Evolutionary conservation across 352 stramenopile genomes (phyloP), one percentile per base, ranked within the genome.

Genomic region (Globisporangium uncinulatum): DNA sequence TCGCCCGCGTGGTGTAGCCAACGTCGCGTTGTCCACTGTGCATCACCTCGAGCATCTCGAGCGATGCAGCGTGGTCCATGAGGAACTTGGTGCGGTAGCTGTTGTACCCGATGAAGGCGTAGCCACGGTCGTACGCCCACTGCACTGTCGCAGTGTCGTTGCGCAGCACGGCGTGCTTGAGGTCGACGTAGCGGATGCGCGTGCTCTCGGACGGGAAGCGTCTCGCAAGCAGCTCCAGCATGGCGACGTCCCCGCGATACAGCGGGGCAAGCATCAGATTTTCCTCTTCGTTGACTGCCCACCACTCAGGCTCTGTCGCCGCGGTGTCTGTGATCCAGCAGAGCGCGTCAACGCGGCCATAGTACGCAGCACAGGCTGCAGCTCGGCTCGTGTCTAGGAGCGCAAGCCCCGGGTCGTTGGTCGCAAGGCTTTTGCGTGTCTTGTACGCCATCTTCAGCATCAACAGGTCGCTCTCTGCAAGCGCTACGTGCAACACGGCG

Each of bases 21-120:
- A 51, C 13, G 15, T 51, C 45, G 21, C 21, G 21, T 14, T 6
- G 8, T 11, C 45, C 45, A 11, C 15, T 51, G 21, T 34, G 10
- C 45, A 51, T n/a, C 10, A 51, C 8, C 46, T 51, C 46, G 11
- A 51, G 24, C 46, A 51, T 51, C 24, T 31, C 46, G 46, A 51
- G 46, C 46, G 46, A 51, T 29, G 46, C 46, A 20, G 46, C 46
- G 21, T 51, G 46, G 46, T 51, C 46, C 46, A 51, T 51, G 6
- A 14, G 21, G 21, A 37, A n/a, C 46, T 51, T 51, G 21, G 31
- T 37, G 46, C 46, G 21, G 19, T 17, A 51, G 46, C 5, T 51
- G 11, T 29, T 29, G 8, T 10, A 19, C 15, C 17, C 36, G 2
- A 13, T 48, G 20, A 56, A 49, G 6, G 19, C 21, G 21, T 56